Conservation (phyloP, 805 yeast genomes). For the Wickerhamiella kazuoi region DNA sequence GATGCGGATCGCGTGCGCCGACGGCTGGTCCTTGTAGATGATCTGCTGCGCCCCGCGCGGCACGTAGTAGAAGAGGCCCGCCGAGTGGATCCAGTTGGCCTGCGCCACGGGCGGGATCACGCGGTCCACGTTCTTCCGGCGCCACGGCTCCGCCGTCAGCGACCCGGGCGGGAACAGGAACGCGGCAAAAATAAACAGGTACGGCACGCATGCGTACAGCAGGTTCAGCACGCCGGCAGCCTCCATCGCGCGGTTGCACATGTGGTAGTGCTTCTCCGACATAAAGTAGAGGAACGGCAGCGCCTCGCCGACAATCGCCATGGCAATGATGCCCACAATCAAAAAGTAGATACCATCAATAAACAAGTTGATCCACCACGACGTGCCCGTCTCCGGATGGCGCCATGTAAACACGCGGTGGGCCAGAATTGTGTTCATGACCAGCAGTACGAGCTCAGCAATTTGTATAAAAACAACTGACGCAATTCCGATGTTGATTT, state of each 20-base stretch:
- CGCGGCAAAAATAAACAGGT: conserved; percentile 32
- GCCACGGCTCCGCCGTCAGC: conserved; percentile 18
- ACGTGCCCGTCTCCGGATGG: conserved; percentile 53
- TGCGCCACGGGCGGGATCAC: conserved; percentile 26
- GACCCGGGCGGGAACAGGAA: conserved; percentile 38
- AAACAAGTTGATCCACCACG: conserved; percentile 30
- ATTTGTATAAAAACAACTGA: conserved; percentile 38
- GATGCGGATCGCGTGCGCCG: conserved; percentile 32
- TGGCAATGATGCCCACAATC: conserved; percentile 41
- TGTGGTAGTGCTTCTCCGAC: conserved; percentile 26
- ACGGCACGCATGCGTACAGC: conserved; percentile 37
- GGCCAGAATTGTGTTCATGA: conserved; percentile 46
- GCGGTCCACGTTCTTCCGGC: conserved; percentile 20
- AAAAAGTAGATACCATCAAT: conserved; percentile 35
- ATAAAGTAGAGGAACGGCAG: conserved; percentile 43
- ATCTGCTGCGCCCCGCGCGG: conserved; percentile 28
- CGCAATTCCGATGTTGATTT: conserved; percentile 34
- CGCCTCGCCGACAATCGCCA: conserved; percentile 49
- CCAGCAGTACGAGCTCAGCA: conserved; percentile 40
- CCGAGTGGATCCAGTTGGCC: conserved; percentile 66
- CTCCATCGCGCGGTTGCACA: conserved; percentile 37
- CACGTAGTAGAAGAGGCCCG: conserved; percentile 41
- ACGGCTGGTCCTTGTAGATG: conserved; percentile 29
- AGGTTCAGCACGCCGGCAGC: conserved; percentile 32
- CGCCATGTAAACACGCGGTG: conserved; percentile 63